phyloP scores from a whole-genome alignment of 2,329 filamentous ascomycete genomes.

The Sphaceloma murrayae region DNA sequence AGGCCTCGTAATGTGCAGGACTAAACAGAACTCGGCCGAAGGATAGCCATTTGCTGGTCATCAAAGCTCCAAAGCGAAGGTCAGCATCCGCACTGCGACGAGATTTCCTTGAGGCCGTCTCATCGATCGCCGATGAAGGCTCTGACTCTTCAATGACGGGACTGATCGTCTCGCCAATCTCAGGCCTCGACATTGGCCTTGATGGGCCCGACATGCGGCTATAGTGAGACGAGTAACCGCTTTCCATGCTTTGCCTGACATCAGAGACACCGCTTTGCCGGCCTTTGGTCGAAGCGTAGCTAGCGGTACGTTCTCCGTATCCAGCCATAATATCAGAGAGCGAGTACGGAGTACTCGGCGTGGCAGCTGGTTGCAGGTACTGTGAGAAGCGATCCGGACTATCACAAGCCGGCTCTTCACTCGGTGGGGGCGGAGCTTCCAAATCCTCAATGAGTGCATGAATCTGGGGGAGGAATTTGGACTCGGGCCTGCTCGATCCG shows the following conservation, averaged over 20 bases:
- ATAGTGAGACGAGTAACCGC: constrained; percentile 14
- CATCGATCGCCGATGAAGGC: not conserved
- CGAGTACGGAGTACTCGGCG: constrained; percentile 19
- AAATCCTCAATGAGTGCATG: constrained; percentile 15
- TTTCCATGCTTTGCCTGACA: constrained; percentile 12
- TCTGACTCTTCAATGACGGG: constrained; percentile 13
- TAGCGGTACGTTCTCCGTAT: constrained; percentile 15
- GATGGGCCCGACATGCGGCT: constrained; percentile 16
- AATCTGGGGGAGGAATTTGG: constrained; percentile 12
- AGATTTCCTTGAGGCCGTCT: constrained; percentile 12
- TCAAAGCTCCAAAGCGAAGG: constrained; percentile 68
- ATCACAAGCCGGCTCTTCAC: constrained; percentile 23
- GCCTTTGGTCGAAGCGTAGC: constrained; percentile 12
- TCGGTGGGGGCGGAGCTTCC: constrained; percentile 13
- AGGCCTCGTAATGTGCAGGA: constrained; percentile 62
- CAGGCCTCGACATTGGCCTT: constrained; percentile 10
- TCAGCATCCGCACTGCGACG: constrained; percentile 44
- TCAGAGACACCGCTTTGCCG: constrained; percentile 1
- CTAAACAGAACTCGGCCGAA: constrained; percentile 79
- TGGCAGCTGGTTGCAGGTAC: constrained; percentile 21
- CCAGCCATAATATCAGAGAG: constrained; percentile 19
- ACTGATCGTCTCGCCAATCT: constrained; percentile 8
- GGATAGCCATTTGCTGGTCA: constrained; percentile 78
- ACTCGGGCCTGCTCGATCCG: not conserved
- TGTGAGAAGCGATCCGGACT: constrained; percentile 29